Evolutionary conservation across 176 grass and related monocot genomes (phyloP).

Genomic region (Zoysia japonica): DNA sequence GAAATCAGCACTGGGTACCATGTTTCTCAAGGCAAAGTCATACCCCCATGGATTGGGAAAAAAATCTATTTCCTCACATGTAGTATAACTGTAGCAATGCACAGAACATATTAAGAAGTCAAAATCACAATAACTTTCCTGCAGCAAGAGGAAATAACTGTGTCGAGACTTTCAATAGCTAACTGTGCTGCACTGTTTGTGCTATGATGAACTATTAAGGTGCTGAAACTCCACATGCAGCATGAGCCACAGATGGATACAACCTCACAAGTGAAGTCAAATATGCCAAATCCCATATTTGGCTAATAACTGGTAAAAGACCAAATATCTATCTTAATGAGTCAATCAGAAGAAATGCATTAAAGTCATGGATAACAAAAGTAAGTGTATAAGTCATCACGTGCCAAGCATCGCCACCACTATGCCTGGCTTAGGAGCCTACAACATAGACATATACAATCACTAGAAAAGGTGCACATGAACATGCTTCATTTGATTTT

Average conservation of each 20-base stretch:
- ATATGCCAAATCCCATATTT: not conserved
- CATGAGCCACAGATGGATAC: not conserved
- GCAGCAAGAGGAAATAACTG: constrained; percentile 5
- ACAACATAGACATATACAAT: not conserved
- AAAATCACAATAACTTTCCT: not conserved
- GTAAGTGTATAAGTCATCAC: not conserved
- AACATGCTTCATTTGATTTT: not conserved
- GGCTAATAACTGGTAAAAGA: not conserved
- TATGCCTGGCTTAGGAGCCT: not conserved
- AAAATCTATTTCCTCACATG: too few species aligned
- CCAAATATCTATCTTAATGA: constrained; percentile 2
- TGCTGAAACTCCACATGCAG: not conserved
- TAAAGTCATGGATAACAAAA: not conserved
- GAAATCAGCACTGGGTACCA: too few species aligned
- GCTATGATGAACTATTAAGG: not conserved
- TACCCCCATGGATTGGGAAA: too few species aligned
- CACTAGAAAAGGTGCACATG: not conserved
- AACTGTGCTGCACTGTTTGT: not conserved
- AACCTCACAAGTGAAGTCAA: constrained; percentile 1
- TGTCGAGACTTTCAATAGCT: constrained; percentile 2
- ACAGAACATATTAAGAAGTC: too few species aligned
- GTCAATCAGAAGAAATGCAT: not conserved
- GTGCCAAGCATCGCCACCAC: constrained; percentile 2
- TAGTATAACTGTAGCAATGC: too few species aligned
- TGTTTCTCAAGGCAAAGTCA: too few species aligned